Percentiles rank a stretch among this genome's conserved stretches.
Evolutionary conservation across 2,329 filamentous ascomycete species (phyloP).

Genomic region (Nothopassalora personata): DNA sequence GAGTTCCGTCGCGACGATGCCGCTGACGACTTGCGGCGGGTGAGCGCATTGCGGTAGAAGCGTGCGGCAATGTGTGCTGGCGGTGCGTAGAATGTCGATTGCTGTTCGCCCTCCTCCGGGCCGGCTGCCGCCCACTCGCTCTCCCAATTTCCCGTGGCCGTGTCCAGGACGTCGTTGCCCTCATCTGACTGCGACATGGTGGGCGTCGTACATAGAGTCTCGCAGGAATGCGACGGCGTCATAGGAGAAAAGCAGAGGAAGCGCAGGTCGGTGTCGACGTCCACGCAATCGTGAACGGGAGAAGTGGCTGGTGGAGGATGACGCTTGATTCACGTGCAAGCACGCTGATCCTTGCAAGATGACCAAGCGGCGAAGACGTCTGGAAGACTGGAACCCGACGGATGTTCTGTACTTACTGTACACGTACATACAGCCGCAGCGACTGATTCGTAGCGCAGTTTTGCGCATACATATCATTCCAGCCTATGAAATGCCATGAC

Average conservation of each 20-base stretch:
- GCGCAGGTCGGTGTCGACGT: neutral
- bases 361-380: neutral
- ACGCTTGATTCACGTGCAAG: neutral
- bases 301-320: neutral
- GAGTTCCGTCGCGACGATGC: constrained; percentile 76
- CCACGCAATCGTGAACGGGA: neutral
- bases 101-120: constrained; percentile 5
- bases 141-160: neutral
- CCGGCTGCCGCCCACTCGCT: neutral
- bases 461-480: neutral
- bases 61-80: constrained; percentile 73
- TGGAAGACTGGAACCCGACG: neutral
- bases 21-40: constrained; percentile 66
- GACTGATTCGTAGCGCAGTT: neutral
- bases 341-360: neutral
- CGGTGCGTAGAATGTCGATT: constrained; percentile 51
- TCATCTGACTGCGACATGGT: constrained; percentile 11
- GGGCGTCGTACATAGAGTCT: neutral
- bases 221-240: neutral
- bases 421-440: neutral
- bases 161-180: neutral
- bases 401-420: too few relatives aligned
- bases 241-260: neutral
- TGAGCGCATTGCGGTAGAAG: constrained; percentile 60
- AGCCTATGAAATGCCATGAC: neutral